Base-by-base conservation (phyloP, 2,329 filamentous ascomycete genomes). In the Pseudopyrenochaeta lycopersici region DNA sequence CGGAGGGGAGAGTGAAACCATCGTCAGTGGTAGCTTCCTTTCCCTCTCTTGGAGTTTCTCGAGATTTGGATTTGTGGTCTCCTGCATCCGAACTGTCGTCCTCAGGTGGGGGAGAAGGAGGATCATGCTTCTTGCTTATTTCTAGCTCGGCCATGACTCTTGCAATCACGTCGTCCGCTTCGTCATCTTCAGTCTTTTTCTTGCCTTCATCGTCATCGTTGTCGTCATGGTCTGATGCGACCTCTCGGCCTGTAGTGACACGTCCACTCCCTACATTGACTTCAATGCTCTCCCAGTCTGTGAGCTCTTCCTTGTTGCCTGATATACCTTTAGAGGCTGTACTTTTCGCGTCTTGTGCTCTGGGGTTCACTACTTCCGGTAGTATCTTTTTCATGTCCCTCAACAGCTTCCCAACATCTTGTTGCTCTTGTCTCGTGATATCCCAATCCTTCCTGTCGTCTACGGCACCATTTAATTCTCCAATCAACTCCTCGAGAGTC, bases 91-190 rank as follows among this genome's bases (percentile, higher is more conserved):
- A 50, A 7, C 33, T 52, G 1, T 63, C 50, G 17, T 64, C 56
- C 29, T 62, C 62, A 33, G 64, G 48, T 14, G 62, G 52, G 14
- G 66, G 62, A 17, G 66, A 64, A 10, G 63, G 60, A 14, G 67
- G 51, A 41, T 68, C 63, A 49, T 79, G 75, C 57, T 78, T 79
- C 49, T 64, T 71, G 43, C 78, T 76, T 11, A 81, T 58, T 4
- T 79, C 78, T 5, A 82, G 61, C 56, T 80, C 79, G 6, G 79
- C 79, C 47, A 82, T 76, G 7, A 81, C 72, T 40, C 72, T 69
- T 33, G 78, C 73, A 32, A 82, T 78, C 17, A 81, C 75, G 17
- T 81, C 79, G 32, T 81, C 76, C 10, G 79, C 78, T 44, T 79
- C 78, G 32, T 74, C 62, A 5, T 74, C 70, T 38, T 77, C 71